Percentiles rank a stretch among this genome's conserved stretches.
phyloP scores from a whole-genome alignment of 2,329 filamentous ascomycete species.

The Curvularia spicifera region DNA sequence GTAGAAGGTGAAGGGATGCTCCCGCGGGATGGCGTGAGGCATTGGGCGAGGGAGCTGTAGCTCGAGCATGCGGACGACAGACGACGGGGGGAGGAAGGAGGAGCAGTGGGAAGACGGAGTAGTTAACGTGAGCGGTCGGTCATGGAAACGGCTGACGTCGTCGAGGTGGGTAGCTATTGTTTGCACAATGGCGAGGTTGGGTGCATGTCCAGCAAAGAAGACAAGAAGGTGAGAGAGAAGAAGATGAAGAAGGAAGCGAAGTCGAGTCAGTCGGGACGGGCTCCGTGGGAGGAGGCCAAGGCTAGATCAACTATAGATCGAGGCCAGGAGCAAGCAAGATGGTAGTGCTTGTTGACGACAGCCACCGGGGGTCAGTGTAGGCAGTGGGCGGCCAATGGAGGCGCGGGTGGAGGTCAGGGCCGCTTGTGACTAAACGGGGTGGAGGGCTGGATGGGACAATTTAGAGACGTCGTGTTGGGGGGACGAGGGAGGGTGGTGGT shows the following conservation, averaged over 20 bases:
- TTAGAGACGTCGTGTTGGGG: slow-evolving; percentile 26
- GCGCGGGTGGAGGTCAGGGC: slow-evolving; percentile 32
- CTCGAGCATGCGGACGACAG: slow-evolving; percentile 48
- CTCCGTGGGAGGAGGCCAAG: slow-evolving; percentile 3
- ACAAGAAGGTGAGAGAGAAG: not conserved
- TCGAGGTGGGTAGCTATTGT: slow-evolving; percentile 17
- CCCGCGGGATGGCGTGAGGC: slow-evolving; percentile 49
- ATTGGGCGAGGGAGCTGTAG: slow-evolving; percentile 51
- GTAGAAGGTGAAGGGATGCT: slow-evolving; percentile 45
- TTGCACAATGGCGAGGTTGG: slow-evolving; percentile 28
- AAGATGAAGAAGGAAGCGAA: not conserved
- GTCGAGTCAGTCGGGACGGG: too few species aligned
- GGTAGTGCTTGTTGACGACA: slow-evolving; percentile 38
- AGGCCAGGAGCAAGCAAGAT: slow-evolving; percentile 40
- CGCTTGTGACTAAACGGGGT: slow-evolving; percentile 18
- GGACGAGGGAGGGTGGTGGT: slow-evolving; percentile 8
- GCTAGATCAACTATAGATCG: slow-evolving; percentile 5
- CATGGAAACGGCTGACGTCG: slow-evolving; percentile 21
- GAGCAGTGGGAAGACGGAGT: slow-evolving; percentile 14
- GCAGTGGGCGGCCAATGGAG: slow-evolving; percentile 39
- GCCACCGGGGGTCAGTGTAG: slow-evolving; percentile 27
- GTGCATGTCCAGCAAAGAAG: slow-evolving; percentile 26
- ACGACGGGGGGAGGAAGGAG: slow-evolving; percentile 14
- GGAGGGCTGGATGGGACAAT: slow-evolving; percentile 25
- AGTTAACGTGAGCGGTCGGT: slow-evolving; percentile 25